phyloP scores from a whole-genome alignment of 352 stramenopile genomes.

The Globisporangium paddicum region DNA sequence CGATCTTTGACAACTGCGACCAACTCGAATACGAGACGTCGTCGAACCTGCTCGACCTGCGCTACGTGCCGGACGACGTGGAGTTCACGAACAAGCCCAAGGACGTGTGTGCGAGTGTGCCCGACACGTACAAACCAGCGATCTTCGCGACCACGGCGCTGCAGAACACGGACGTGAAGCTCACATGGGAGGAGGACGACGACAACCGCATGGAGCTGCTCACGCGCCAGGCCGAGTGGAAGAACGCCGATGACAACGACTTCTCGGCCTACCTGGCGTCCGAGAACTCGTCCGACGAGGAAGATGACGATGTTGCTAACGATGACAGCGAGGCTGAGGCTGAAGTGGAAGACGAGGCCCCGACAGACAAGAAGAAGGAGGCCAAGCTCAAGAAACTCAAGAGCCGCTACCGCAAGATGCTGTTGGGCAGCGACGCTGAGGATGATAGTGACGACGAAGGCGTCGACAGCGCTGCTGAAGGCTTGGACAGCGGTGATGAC shows the following conservation, averaged over 20 bases:
- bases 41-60: constrained; percentile 92
- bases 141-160: constrained; percentile 93
- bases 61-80: constrained; percentile 92
- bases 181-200: constrained; percentile 96
- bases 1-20: constrained; percentile 95
- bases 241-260: constrained; percentile 89
- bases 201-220: constrained; percentile 85
- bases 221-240: constrained; percentile 71
- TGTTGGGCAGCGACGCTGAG: constrained; percentile 69
- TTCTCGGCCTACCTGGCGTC: constrained; percentile 93
- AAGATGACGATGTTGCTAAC: constrained; percentile 42
- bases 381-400: constrained; percentile 77
- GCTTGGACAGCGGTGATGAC: constrained; percentile 12
- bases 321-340: constrained; percentile 36
- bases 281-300: constrained; percentile 54
- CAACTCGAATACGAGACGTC: constrained; percentile 98
- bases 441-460: constrained; percentile 41
- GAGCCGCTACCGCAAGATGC: constrained; percentile 73
- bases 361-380: constrained; percentile 44
- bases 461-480: constrained; percentile 15
- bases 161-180: constrained; percentile 90
- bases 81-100: constrained; percentile 88
- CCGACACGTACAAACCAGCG: constrained; percentile 92
- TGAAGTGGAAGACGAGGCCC: constrained; percentile 15
- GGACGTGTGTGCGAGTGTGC: constrained; percentile 74